Conservation (phyloP, 1,139 yeast species). For the Arxiozyma telluris region DNA sequence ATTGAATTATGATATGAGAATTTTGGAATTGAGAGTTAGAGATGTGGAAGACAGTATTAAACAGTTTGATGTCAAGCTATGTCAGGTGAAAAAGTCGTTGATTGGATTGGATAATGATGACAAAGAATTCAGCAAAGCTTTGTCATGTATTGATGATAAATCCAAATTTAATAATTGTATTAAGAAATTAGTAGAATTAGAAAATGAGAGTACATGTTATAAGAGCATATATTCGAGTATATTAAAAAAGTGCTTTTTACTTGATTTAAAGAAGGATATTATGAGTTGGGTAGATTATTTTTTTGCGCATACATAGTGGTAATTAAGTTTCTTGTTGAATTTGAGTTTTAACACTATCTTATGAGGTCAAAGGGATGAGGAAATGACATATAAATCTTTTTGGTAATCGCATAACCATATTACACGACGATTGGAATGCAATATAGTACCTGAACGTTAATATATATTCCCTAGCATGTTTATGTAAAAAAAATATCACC, state of each 20-base stretch:
- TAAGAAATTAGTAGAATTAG: constrained; percentile 8
- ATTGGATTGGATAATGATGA: constrained; percentile 9
- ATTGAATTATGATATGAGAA: constrained; percentile 68
- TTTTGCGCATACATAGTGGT: constrained; percentile 4
- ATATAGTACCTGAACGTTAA: too few relatives aligned
- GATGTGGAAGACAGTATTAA: constrained; percentile 75
- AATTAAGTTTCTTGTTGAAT: too few relatives aligned
- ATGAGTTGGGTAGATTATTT: constrained; percentile 15
- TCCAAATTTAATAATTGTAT: constrained; percentile 17
- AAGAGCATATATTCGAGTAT: constrained; percentile 15
- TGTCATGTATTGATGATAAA: constrained; percentile 14
- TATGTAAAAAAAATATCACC: too few relatives aligned
- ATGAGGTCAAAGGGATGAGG: too few relatives aligned
- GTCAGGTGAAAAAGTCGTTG: constrained; percentile 30
- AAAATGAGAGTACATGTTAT: constrained; percentile 10
- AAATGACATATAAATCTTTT: too few relatives aligned
- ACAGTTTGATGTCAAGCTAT: constrained; percentile 39
- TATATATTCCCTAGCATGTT: too few relatives aligned
- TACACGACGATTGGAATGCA: too few relatives aligned
- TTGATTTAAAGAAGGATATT: constrained; percentile 12
- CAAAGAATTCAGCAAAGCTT: constrained; percentile 9
- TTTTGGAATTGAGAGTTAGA: constrained; percentile 60
- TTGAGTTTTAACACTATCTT: too few relatives aligned
- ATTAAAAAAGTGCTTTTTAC: constrained; percentile 11
- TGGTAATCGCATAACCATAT: too few relatives aligned